Evolutionary conservation across 805 yeast genomes (phyloP), one percentile per base, ranked within the genome.

Genomic region (baker's yeast (Saccharomyces cerevisiae)): DNA sequence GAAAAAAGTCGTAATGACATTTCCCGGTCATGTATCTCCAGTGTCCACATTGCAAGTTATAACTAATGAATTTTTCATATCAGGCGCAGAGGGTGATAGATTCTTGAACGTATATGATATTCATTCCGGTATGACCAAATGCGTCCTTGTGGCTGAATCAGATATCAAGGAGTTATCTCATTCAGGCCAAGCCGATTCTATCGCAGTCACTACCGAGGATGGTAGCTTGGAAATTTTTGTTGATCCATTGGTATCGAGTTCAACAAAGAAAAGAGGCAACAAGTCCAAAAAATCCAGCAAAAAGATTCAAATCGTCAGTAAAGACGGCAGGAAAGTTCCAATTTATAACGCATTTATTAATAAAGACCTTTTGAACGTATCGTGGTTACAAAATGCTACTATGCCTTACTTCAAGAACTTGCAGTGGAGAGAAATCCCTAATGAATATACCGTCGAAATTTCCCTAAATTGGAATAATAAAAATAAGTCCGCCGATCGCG

Each of bases 61-160:
- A 36, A 56, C 63, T 8, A 47, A 68, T 24, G 70, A 78, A 49
- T 73, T 71, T 48, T 81, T 89, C 61, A 68, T 87, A 47, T 84
- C 94, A 1, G 79, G 85, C 51, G 95, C 97, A 1, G 74, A 74
- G 36, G 84, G 84, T 56, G 98, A 91, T 68, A 79, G 97, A 60
- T 89, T 88, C 67, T 77, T 90, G 59, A 89, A 89, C 66, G 73
- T 87, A 41, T 84, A 85, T 64, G 70, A 74, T 31, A 70, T 73
- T 49, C 48, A 56, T 2, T 53, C 66, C 3, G 66, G 73, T n/a
- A 64, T 70, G 29, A 64, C 80, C 2, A 68, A 67, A 53, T 74
- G 84, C 2, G 87, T 90, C 2, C 78, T 89, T 54, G 90, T 87
- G 14, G 76, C 91, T 2, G 86, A 85, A 57, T 75, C 89, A 14